These are phyloP conservation scores for Lycium barbarum DNA, from an alignment of 257 asterid species.

Conservation along the genomic window DNA sequence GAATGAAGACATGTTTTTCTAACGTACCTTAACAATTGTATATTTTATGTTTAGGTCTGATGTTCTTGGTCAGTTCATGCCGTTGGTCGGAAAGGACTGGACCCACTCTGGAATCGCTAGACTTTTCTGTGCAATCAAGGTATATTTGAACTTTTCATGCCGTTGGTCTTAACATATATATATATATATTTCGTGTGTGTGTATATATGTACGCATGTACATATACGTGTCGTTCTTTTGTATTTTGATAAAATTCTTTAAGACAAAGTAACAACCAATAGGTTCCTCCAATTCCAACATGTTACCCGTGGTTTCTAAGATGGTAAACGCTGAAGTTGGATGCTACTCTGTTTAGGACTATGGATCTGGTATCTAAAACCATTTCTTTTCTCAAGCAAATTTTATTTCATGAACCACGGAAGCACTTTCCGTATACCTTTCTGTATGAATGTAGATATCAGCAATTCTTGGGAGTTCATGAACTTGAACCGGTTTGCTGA, in stretches of 20 bases:
- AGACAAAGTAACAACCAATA: neutral
- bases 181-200: too few species aligned
- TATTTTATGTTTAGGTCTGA: slow-evolving; percentile 73
- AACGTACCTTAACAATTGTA: neutral
- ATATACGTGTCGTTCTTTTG: neutral
- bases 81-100: slow-evolving; percentile 99
- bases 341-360: too few species aligned
- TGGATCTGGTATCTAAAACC: too few species aligned
- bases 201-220: too few species aligned
- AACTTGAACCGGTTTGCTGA: neutral
- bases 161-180: neutral
- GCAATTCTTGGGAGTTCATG: slow-evolving; percentile 19
- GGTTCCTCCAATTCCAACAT: neutral
- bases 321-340: too few species aligned
- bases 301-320: neutral
- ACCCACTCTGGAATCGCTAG: slow-evolving; percentile 97
- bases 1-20: neutral
- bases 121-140: slow-evolving; percentile 98
- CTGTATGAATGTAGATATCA: slow-evolving; percentile 10
- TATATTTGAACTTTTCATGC: slow-evolving; percentile 35
- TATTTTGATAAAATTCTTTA: neutral
- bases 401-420: neutral
- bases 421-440: neutral
- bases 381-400: too few species aligned
- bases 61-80: slow-evolving; percentile 99